A percentile compares a stretch with the other conserved stretches of the same genome.
Conservation (phyloP, 495 filamentous ascomycete species). For the Apiosordaria backusii region DNA sequence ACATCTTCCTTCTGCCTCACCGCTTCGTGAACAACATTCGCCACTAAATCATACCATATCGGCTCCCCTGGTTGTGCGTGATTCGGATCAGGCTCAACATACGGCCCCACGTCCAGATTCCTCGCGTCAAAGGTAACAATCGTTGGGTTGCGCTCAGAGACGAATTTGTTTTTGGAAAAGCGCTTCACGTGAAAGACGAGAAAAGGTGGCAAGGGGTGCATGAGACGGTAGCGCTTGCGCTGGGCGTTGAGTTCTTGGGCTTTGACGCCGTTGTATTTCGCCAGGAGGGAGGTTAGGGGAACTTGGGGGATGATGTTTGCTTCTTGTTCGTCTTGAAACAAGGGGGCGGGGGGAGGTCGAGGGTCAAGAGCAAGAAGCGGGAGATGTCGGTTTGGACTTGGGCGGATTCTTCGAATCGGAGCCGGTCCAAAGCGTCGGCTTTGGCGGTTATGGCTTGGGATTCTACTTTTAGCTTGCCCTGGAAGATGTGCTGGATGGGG, state of each 20-base stretch:
- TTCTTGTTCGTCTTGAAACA: constrained; percentile 92
- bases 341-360: constrained; percentile 90
- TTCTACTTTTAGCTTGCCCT: constrained; percentile 87
- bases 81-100: constrained; percentile 56
- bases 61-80: constrained; percentile 68
- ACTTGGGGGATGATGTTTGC: constrained; percentile 96
- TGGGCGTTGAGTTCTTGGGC: constrained; percentile 85
- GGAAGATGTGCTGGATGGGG: constrained; percentile 88
- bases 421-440: constrained; percentile 78
- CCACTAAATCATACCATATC: constrained; percentile 93
- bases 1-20: constrained; percentile 70
- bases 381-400: constrained; percentile 70
- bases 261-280: constrained; percentile 89
- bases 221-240: constrained; percentile 80
- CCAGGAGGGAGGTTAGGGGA: constrained; percentile 79
- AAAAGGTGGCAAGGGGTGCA: constrained; percentile 90
- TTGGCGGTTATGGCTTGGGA: constrained; percentile 91
- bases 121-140: constrained; percentile 92
- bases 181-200: constrained; percentile 95
- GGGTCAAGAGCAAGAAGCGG: constrained; percentile 83
- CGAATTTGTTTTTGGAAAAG: constrained; percentile 94
- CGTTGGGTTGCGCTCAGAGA: constrained; percentile 91
- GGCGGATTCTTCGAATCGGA: constrained; percentile 90
- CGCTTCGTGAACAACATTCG: constrained; percentile 91
- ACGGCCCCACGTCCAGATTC: constrained; percentile 81